phyloP scores from a whole-genome alignment of 2,329 filamentous ascomycete species.

The Fusarium scirpi region DNA sequence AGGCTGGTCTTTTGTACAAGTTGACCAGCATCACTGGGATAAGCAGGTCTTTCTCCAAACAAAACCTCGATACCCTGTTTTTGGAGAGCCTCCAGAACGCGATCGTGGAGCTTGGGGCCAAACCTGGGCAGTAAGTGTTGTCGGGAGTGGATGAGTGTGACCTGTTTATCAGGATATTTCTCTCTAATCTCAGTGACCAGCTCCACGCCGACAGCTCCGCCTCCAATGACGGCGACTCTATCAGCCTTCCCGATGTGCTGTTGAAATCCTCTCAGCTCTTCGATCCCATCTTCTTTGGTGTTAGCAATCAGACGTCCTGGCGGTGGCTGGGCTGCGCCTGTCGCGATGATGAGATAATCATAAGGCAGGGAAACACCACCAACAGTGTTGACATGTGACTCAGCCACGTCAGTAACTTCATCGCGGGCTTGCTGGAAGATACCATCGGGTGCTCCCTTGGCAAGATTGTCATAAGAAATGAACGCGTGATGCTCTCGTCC shows the following conservation, averaged over 20 bases:
- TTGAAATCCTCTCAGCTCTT: slow-evolving; percentile 12
- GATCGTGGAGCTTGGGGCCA: slow-evolving; percentile 10
- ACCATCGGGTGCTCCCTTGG: background rate
- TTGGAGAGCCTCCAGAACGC: background rate
- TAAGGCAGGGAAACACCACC: slow-evolving; percentile 2
- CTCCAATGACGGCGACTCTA: slow-evolving; percentile 19
- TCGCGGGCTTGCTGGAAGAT: slow-evolving; percentile 21
- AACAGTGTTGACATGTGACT: background rate
- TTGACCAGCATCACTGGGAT: background rate
- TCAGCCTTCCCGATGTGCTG: background rate
- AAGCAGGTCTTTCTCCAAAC: slow-evolving; percentile 4
- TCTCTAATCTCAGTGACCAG: slow-evolving; percentile 23
- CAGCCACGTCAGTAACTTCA: background rate
- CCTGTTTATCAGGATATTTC: slow-evolving; percentile 7
- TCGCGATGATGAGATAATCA: slow-evolving; percentile 27
- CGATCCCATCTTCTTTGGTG: background rate
- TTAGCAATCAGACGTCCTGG: slow-evolving; percentile 15
- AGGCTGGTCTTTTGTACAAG: background rate
- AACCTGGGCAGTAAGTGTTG: slow-evolving; percentile 24
- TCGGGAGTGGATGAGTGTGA: slow-evolving; percentile 29
- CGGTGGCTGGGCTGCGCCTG: slow-evolving; percentile 30
- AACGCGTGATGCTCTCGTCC: slow-evolving; percentile 15
- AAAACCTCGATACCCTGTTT: slow-evolving; percentile 6
- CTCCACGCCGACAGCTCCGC: slow-evolving; percentile 28
- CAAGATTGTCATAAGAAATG: slow-evolving; percentile 21